Conservation (phyloP, 441 rosid genomes). For the Erodium texanum region DNA sequence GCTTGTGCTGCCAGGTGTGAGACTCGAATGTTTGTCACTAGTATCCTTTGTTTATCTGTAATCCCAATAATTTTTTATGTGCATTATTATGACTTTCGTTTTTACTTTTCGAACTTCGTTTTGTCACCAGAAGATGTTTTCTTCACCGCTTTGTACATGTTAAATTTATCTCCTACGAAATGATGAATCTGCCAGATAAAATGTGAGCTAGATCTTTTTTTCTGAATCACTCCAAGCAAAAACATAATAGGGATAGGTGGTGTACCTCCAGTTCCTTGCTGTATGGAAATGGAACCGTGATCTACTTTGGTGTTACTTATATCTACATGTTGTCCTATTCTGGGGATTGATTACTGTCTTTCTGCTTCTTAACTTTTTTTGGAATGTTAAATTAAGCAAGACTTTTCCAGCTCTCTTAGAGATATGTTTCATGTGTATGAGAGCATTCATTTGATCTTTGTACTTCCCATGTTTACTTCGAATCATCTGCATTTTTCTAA, state of each 20-base stretch:
- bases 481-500: background rate
- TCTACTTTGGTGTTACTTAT: too few species aligned
- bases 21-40: slow-evolving; percentile 90
- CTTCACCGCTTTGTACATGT: background rate
- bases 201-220: background rate
- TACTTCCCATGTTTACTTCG: background rate
- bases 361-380: too few species aligned
- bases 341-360: too few species aligned
- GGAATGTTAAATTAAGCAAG: background rate
- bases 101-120: background rate
- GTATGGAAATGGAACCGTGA: background rate
- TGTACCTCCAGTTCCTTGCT: background rate
- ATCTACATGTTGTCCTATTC: too few species aligned
- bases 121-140: background rate
- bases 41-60: slow-evolving; percentile 54
- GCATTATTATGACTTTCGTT: too few species aligned
- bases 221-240: background rate
- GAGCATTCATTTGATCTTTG: background rate
- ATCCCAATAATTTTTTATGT: background rate
- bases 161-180: background rate
- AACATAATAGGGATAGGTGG: background rate
- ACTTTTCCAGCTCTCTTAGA: background rate
- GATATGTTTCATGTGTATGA: background rate
- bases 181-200: background rate
- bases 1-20: slow-evolving; percentile 58